These are phyloP conservation scores for Pholiota adiposa DNA, from an alignment of 1,284 basidiomycete genomes.

Conservation along the genomic window DNA sequence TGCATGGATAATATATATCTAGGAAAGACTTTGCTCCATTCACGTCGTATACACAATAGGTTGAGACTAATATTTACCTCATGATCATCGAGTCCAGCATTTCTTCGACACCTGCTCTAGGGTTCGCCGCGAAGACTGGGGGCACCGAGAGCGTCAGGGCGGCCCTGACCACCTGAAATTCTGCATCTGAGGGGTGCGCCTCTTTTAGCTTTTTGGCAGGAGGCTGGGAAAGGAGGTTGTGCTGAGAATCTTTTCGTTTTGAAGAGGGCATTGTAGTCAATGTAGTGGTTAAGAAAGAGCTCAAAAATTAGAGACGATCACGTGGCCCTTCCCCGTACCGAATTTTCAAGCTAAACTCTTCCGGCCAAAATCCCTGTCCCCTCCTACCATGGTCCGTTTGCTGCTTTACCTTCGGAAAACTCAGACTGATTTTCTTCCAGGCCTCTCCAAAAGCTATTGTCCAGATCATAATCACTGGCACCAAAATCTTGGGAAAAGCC, in stretches of 20 bases:
- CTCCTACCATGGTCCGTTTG: conserved; percentile 6
- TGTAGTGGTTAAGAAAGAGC: conserved; percentile 25
- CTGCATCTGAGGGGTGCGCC: conserved; percentile 29
- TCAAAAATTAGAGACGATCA: conserved; percentile 17
- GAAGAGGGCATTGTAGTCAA: conserved; percentile 36
- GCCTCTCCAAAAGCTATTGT: conserved; percentile 78
- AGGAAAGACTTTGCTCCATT: conserved; percentile 4
- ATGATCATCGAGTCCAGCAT: conserved; percentile 93
- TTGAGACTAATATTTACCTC: conserved; percentile 58
- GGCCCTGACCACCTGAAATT: conserved; percentile 73
- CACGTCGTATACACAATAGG: background rate
- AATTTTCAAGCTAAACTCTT: conserved; percentile 9
- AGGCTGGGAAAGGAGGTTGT: conserved; percentile 23
- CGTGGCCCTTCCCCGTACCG: conserved; percentile 7
- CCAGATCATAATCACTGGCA: conserved; percentile 83
- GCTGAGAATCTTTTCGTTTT: conserved; percentile 38
- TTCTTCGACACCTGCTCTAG: conserved; percentile 78
- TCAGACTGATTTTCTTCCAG: conserved; percentile 38
- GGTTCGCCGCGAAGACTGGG: conserved; percentile 78
- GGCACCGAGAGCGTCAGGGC: conserved; percentile 80
- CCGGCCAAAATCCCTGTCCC: conserved; percentile 15
- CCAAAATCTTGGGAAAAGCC: conserved; percentile 90
- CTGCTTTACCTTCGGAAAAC: background rate
- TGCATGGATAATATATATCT: conserved; percentile 90
- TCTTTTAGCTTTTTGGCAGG: conserved; percentile 37